Conservation (phyloP, 2,329 filamentous ascomycete genomes). For the Colletotrichum eleusines region DNA sequence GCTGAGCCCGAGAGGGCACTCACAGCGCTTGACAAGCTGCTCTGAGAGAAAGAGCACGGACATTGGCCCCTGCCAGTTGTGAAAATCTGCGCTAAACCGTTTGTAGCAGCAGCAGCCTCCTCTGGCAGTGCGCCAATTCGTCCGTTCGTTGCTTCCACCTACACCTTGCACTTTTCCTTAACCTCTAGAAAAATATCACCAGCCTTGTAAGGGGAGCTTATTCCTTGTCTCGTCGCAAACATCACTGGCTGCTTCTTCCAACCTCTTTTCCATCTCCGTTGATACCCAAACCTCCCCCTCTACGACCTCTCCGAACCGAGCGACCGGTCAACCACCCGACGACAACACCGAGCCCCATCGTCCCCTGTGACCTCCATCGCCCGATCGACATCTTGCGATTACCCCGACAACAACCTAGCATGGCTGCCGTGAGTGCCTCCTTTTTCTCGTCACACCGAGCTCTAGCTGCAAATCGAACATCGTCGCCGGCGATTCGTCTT, state of each 20-base stretch:
- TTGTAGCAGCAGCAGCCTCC: constrained; percentile 35
- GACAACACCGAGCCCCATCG: constrained; percentile 35
- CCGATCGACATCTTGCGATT: constrained; percentile 36
- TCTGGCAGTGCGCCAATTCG: constrained; percentile 43
- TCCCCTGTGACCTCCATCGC: constrained; percentile 29
- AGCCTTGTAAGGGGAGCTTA: constrained; percentile 43
- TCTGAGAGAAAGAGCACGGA: constrained; percentile 31
- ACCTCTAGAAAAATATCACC: constrained; percentile 44
- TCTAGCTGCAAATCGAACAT: neutral
- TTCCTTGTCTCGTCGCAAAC: constrained; percentile 43
- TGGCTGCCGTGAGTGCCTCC: constrained; percentile 42
- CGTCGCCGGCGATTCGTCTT: neutral
- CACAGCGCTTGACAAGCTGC: constrained; percentile 17
- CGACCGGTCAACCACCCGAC: constrained; percentile 27
- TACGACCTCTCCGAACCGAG: constrained; percentile 34
- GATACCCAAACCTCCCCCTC: constrained; percentile 39
- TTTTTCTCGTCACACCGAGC: neutral
- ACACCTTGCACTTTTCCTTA: constrained; percentile 42
- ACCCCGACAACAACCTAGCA: constrained; percentile 41
- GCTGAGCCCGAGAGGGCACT: neutral
- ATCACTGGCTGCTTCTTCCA: constrained; percentile 37
- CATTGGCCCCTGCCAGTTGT: constrained; percentile 36
- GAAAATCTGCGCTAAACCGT: constrained; percentile 26
- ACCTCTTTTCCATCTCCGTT: constrained; percentile 42
- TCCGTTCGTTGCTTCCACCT: constrained; percentile 40